Evolutionary conservation across 208 protist species (phyloP).

Genomic region (Tetramitus jugosus): DNA sequence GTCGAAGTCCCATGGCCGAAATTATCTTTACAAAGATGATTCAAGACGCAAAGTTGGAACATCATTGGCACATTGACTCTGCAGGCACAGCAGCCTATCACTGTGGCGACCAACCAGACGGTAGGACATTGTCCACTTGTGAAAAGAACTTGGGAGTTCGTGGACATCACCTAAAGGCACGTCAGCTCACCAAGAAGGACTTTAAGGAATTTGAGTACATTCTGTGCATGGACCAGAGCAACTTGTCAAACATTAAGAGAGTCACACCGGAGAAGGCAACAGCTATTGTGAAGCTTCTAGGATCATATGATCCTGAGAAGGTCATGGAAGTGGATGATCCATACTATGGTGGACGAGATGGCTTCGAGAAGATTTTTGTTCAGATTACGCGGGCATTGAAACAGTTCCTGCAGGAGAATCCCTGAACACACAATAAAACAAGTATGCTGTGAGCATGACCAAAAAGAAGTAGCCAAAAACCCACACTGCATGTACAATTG

Average conservation of each 20-base stretch:
- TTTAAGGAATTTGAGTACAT: constrained; percentile 32
- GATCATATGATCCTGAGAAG: not conserved
- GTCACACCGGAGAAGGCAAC: constrained; percentile 5
- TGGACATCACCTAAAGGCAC: not conserved
- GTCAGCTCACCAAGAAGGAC: constrained; percentile 22
- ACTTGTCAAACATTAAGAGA: constrained; percentile 25
- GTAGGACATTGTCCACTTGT: constrained; percentile 5
- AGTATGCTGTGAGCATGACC: no score
- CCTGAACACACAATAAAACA: no score
- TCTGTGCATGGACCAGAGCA: constrained; percentile 31
- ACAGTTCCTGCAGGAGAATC: no score
- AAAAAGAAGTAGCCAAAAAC: no score
- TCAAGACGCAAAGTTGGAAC: not conserved
- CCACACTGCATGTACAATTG: no score
- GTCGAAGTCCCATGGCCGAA: constrained; percentile 27
- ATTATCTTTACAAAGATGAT: constrained; percentile 25
- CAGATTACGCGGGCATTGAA: constrained; percentile 10
- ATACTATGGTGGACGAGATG: constrained; percentile 20
- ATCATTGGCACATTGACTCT: constrained; percentile 26
- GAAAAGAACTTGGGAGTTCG: not conserved
- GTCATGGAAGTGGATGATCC: constrained; percentile 24
- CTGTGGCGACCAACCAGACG: constrained; percentile 29
- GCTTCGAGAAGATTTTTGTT: constrained; percentile 10
- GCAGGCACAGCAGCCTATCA: constrained; percentile 32
- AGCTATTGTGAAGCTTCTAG: constrained; percentile 8